These are phyloP conservation scores for Pilatotrama ljubarskyi DNA, from an alignment of 768 basidiomycete genomes.

Conservation along the genomic window DNA sequence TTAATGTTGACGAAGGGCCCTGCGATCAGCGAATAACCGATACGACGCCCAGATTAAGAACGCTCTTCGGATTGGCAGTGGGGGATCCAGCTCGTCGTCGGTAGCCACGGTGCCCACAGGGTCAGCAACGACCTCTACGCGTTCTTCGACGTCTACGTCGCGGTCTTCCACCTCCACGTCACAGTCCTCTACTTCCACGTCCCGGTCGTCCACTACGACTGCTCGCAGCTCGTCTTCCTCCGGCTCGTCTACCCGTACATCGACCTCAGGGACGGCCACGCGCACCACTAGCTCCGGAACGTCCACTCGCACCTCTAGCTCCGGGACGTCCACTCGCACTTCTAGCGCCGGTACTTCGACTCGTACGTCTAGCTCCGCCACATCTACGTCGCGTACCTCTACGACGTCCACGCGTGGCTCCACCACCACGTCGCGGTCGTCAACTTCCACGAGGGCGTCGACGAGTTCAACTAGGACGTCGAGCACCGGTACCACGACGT, in stretches of 20 bases:
- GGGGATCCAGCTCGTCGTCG: slow-evolving; percentile 8
- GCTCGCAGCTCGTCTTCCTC: slow-evolving; percentile 2
- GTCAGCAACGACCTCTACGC: background rate
- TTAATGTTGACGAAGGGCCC: background rate
- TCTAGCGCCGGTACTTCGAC: too few relatives aligned
- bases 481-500: background rate
- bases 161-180: slow-evolving; percentile 1
- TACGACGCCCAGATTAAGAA: slow-evolving; percentile 28
- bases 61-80: slow-evolving; percentile 12
- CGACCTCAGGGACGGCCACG: background rate
- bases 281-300: background rate
- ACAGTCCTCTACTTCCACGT: slow-evolving; percentile 5
- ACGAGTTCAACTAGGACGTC: background rate
- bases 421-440: background rate
- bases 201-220: background rate
- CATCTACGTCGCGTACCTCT: background rate
- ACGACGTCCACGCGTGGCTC: background rate
- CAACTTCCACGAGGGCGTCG: background rate
- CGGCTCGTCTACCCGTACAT: slow-evolving; percentile 1
- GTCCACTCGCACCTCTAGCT: background rate
- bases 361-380: background rate
- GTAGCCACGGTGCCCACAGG: background rate
- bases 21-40: slow-evolving; percentile 24
- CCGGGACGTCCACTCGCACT: background rate
- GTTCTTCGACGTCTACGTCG: slow-evolving; percentile 1